Conservation (phyloP, 805 yeast genomes). For the Maudiozyma bulderi region DNA sequence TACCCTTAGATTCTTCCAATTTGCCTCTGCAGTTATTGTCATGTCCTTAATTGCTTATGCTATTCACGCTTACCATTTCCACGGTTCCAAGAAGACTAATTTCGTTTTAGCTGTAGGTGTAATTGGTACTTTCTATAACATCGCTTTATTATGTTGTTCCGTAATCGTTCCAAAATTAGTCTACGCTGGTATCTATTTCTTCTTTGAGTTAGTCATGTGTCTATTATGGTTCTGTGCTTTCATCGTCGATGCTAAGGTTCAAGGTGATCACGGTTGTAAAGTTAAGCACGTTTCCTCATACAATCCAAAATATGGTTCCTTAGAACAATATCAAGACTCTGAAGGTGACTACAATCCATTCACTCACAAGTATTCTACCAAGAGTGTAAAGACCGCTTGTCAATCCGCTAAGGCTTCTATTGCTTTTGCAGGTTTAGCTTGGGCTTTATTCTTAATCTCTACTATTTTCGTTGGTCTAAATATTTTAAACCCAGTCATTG, state of each 20-base stretch:
- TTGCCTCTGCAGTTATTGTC: conserved; percentile 21
- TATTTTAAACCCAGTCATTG: conserved; percentile 23
- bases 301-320: conserved; percentile 11
- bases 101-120: conserved; percentile 25
- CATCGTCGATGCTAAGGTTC: conserved; percentile 26
- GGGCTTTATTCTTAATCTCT: conserved; percentile 22
- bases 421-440: conserved; percentile 27
- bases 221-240: conserved; percentile 30
- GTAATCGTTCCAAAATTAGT: conserved; percentile 14
- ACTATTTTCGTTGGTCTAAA: conserved; percentile 19
- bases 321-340: not conserved
- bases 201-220: conserved; percentile 22
- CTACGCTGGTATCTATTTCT: conserved; percentile 20
- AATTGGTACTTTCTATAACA: conserved; percentile 23
- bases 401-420: conserved; percentile 25
- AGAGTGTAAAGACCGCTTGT: conserved; percentile 15
- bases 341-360: conserved; percentile 15
- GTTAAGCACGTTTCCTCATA: conserved; percentile 8
- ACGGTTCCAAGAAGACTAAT: conserved; percentile 26
- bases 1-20: conserved; percentile 16
- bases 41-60: conserved; percentile 25
- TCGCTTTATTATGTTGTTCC: conserved; percentile 15
- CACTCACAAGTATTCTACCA: conserved; percentile 10
- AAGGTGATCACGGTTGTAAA: conserved; percentile 25
- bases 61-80: conserved; percentile 13